Evolutionary conservation across 192 early-diverging fungal species (phyloP).

Genomic region (Gonapodya prolifera): DNA sequence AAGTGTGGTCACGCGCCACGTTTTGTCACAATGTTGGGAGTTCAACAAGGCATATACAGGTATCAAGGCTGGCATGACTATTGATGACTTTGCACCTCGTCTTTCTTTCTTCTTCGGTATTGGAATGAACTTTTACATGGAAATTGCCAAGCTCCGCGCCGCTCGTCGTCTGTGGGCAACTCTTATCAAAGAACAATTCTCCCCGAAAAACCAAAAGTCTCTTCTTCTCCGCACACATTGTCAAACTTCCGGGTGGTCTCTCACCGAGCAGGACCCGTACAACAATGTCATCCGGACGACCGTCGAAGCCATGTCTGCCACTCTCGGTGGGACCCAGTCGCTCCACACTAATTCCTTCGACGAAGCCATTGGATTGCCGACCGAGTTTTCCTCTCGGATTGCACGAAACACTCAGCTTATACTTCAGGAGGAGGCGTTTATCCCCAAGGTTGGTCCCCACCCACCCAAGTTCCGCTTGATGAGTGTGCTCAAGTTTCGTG

Average conservation of each 20-base stretch:
- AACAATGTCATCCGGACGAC: conserved; percentile 84
- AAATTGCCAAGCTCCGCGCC: conserved; percentile 82
- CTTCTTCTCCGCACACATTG: conserved; percentile 78
- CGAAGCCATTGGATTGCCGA: conserved; percentile 79
- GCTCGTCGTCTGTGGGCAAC: conserved; percentile 74
- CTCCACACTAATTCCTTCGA: conserved; percentile 85
- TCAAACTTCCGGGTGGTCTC: conserved; percentile 84
- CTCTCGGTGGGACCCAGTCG: conserved; percentile 82
- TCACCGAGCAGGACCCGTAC: conserved; percentile 86
- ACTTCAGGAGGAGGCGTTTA: conserved; percentile 73
- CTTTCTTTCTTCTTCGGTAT: conserved; percentile 87
- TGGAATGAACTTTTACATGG: conserved; percentile 94
- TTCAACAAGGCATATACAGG: too few relatives aligned
- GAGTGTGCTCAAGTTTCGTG: conserved; percentile 8
- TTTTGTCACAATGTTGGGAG: too few relatives aligned
- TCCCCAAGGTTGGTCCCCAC: conserved; percentile 41
- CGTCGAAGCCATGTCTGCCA: conserved; percentile 85
- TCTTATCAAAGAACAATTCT: conserved; percentile 68
- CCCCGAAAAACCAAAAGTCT: conserved; percentile 65
- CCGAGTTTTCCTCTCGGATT: conserved; percentile 72
- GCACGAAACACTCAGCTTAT: conserved; percentile 86
- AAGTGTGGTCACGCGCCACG: conserved; percentile 13
- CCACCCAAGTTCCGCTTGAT: neutral
- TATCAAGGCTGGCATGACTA: conserved; percentile 70
- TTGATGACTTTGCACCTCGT: conserved; percentile 78